Evolutionary conservation across 495 filamentous ascomycete species (phyloP), one percentile per base, ranked within the genome.

Genomic region (Sabuloglossum arenarium): DNA sequence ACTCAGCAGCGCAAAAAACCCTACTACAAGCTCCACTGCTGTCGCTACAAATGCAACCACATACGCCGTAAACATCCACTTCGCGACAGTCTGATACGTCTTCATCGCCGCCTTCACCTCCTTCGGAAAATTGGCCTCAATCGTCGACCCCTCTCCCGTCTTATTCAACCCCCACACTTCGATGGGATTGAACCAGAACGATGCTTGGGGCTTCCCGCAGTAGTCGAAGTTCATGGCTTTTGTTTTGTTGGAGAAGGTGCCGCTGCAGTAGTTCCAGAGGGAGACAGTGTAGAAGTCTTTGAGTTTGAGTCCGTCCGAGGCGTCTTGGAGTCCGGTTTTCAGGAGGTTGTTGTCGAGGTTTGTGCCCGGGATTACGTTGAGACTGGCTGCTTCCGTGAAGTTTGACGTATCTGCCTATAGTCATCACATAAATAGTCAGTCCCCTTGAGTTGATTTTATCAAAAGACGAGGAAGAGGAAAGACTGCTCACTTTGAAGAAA

Each of bases 211-310:
- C 42, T 68, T 62, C 9, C 78, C 78, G 72, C 80, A 84, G 57
- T 63, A 70, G n/a, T 58, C 27, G 57, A 62, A 70, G 21, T 16
- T 30, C 12, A 45, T 8, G 9, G 16, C 25, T n/a, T 19, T 19
- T 42, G 64, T 68, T 59, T 66, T 56, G 12, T 70, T 67, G 24
- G 69, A 61, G 70, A 81, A 80, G 55, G 62, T 70, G 54, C 73
- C 69, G 16, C 75, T 71, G 73, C 91, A 97, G 77, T 88, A 96
- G 64, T 84, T 83, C 84, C 84, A 94, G 28, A 98, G 73, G 59
- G 77, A 77, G 64, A 95, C 74, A 53, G 79, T 75, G 76, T 97
- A 97, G 63, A 80, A 77, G 67, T 93, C 81, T 54, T 72, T 74
- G 45, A 97, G 71, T 25, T 75, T 72, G 27, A 81, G 71, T 10